phyloP scores from a whole-genome alignment of 2,329 filamentous ascomycete species.

The Monilinia fructigena region DNA sequence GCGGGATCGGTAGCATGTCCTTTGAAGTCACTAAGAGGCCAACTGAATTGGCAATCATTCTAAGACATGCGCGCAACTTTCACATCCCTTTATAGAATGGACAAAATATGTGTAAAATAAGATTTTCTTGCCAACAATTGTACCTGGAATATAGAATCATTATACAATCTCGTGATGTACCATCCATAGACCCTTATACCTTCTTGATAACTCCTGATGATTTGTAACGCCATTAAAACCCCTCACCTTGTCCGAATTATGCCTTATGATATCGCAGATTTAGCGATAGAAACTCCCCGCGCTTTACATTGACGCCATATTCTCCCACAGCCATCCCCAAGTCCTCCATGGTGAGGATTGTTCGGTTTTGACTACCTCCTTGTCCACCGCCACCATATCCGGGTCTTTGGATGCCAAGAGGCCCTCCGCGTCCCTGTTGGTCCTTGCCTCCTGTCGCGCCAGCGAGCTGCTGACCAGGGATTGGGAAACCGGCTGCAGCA shows the following conservation, averaged over 20 bases:
- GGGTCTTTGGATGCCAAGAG: conserved; percentile 59
- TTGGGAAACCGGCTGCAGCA: conserved; percentile 67
- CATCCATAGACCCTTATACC: conserved; percentile 8
- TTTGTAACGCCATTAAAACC: conserved; percentile 26
- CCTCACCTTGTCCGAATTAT: conserved; percentile 6
- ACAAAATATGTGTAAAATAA: neutral
- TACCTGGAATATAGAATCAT: conserved; percentile 12
- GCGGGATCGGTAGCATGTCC: neutral
- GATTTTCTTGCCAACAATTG: neutral
- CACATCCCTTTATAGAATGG: neutral
- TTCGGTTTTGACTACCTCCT: conserved; percentile 83
- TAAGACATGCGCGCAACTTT: conserved; percentile 2
- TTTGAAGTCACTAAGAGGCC: neutral
- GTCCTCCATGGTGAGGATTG: conserved; percentile 98
- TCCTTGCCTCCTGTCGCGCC: conserved; percentile 57
- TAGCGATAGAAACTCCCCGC: conserved; percentile 96
- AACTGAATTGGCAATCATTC: neutral
- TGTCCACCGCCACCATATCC: conserved; percentile 86
- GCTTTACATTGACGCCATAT: conserved; percentile 96
- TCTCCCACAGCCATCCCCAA: conserved; percentile 96
- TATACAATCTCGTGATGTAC: conserved; percentile 23
- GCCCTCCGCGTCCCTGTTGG: conserved; percentile 52
- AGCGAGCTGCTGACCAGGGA: conserved; percentile 57
- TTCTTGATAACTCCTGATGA: conserved; percentile 8
- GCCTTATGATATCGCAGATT: conserved; percentile 24